Evolutionary conservation across 2,329 filamentous ascomycete genomes (phyloP), one percentile per base, ranked within the genome.

Genomic region (Fusarium brevicatenulatum): DNA sequence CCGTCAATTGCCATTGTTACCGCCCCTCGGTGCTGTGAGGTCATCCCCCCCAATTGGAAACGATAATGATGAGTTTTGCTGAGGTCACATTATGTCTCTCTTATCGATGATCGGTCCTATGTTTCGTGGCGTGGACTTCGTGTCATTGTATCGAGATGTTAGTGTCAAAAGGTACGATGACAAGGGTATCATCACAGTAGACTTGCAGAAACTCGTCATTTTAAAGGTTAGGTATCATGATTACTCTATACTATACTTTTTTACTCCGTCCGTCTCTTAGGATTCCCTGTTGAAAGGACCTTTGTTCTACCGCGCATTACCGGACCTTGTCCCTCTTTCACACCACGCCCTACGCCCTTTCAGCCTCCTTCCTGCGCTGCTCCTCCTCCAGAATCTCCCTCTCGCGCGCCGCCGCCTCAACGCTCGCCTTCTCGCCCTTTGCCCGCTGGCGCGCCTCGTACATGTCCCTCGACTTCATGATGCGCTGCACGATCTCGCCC

Each of bases 381-480:
- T 89, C 86, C 76, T 88, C 88, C 78, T 92, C 91, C 59, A 92
- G 78, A 30, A 86, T 80, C 83, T 94, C 92, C 67, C 90, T 85
- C 74, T 88, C 82, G 66, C 88, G 86, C 46, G 90, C 88, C 18
- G 90, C 88, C 39, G 88, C 90, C 82, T 98, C 96, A 0, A 90
- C 89, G 53, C 91, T 87, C 2, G 92, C 91, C 85, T 99, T 99
- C 74, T 94, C 89, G 16, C 95, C 93, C 85, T 99, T 99, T 75
- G 92, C 91, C 58, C 93, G 88, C 85, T 99, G 96, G 68, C 96
- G 87, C 77, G 94, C 96, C 84, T 98, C 95, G 81, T 98, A 99
- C 79, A 94, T 88, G 66, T 92, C 92, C 39, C 95, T 88, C 78
- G 94, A 95, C 82, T 91, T 93, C 86, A 98, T 87, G 80, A 99